phyloP scores from a whole-genome alignment of 176 grass and related monocot species.

The Aegilops umbellulata region DNA sequence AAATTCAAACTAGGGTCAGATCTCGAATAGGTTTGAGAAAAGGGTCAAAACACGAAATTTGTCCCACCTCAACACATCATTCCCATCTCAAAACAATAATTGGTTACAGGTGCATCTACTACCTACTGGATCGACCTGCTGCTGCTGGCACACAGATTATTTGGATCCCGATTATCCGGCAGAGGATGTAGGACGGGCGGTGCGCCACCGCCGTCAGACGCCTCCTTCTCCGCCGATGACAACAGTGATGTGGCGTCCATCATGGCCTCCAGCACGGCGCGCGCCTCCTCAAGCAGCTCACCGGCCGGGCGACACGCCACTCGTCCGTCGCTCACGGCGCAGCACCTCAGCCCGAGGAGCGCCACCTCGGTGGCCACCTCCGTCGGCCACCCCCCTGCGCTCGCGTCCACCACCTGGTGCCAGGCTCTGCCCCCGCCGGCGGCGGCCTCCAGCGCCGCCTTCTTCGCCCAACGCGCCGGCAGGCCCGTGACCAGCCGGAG shows the following conservation, averaged over 20 bases:
- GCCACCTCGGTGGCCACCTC: slow-evolving; percentile 41
- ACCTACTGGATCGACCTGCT: no score
- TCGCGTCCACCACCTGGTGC: slow-evolving; percentile 40
- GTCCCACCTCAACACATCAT: no score
- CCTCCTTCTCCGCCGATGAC: no score
- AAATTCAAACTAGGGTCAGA: no score
- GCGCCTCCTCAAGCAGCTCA: slow-evolving; percentile 35
- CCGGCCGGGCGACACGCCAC: not conserved
- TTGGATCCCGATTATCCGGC: no score
- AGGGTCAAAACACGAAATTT: no score
- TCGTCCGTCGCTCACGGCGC: slow-evolving; percentile 7
- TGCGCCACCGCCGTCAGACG: no score
- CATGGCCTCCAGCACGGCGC: slow-evolving; percentile 25
- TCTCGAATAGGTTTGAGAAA: no score
- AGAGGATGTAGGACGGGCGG: no score
- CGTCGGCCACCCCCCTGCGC: slow-evolving; percentile 43
- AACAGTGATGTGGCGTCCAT: not conserved
- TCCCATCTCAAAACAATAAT: no score
- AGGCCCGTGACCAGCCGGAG: slow-evolving; percentile 53
- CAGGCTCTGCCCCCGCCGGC: not conserved
- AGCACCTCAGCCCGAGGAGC: slow-evolving; percentile 46
- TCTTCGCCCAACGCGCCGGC: slow-evolving; percentile 26
- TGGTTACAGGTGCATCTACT: no score
- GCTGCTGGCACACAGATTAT: no score
- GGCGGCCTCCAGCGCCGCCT: slow-evolving; percentile 44